A percentile compares a stretch with the other conserved stretches of the same genome.
Evolutionary conservation across 768 basidiomycete genomes (phyloP).

Genomic region (Termitomyces sp.): DNA sequence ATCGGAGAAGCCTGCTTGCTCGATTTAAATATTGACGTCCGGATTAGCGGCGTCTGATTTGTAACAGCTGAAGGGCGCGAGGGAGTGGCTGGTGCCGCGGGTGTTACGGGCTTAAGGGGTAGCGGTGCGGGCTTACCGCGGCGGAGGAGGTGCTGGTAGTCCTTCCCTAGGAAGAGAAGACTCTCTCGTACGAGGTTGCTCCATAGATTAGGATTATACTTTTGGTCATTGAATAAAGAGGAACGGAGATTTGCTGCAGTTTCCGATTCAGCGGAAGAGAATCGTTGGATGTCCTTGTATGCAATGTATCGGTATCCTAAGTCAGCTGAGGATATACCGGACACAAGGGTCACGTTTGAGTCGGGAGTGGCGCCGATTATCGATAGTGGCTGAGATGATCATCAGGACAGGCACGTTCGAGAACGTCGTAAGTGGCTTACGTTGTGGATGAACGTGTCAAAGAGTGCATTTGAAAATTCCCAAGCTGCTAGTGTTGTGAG

Average conservation of each 20-base stretch:
- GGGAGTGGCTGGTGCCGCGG: conserved; percentile 6
- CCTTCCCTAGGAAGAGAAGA: conserved; percentile 55
- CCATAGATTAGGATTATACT: conserved; percentile 62
- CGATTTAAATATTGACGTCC: conserved; percentile 40
- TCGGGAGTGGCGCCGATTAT: conserved; percentile 42
- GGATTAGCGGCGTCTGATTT: conserved; percentile 32
- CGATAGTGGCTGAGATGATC: conserved; percentile 34
- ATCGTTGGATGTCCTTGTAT: conserved; percentile 51
- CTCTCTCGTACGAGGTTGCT: conserved; percentile 49
- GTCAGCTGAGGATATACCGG: conserved; percentile 55
- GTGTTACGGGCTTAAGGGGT: conserved; percentile 10
- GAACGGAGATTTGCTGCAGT: conserved; percentile 39
- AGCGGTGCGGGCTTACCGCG: conserved; percentile 41
- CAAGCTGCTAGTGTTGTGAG: conserved; percentile 49
- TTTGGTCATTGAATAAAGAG: conserved; percentile 64
- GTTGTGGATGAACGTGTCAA: conserved; percentile 54
- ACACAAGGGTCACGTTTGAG: conserved; percentile 50
- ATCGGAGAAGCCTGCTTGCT: conserved; percentile 39
- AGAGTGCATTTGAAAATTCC: conserved; percentile 59
- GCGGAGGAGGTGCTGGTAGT: conserved; percentile 62
- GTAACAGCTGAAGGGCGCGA: conserved; percentile 27
- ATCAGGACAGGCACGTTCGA: neutral
- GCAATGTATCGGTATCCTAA: conserved; percentile 57
- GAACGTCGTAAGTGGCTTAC: conserved; percentile 25
- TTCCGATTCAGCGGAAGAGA: conserved; percentile 40